Evolutionary conservation across 371 early-diverging fungal genomes (phyloP), one percentile per base, ranked within the genome.

Genomic region (Syncephalis plumigaleata): DNA sequence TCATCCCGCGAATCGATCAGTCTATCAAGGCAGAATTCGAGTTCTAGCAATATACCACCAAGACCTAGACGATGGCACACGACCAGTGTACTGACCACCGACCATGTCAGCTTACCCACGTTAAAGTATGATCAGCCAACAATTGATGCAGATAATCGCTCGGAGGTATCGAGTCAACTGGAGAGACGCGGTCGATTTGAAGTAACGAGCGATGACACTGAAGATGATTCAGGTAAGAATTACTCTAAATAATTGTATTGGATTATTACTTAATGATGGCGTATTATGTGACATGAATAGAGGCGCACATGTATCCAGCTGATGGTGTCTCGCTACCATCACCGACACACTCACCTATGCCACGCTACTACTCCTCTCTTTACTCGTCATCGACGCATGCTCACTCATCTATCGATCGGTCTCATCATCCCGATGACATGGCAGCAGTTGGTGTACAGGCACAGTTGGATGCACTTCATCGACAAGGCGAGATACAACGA

Each of bases 401-500:
- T n/a, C n/a, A n/a, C n/a, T n/a, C n/a, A n/a, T n/a, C n/a, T n/a
- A n/a, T n/a, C n/a, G n/a, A n/a, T n/a, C n/a, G n/a, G n/a, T n/a
- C n/a, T n/a, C n/a, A n/a, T n/a, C 49, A 46, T 2, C 17, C 47
- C 37, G 17, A 52, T 8, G 58, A 58, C 3, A 51, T 47, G 2
- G 27, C 44, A 17, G 45, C 49, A 23, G 47, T 46, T 1, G 46
- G 42, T 7, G 16, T 54, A n/a, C 46, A 53, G 36, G 48, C 42
- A 5, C 53, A 55, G 36, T 39, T 59, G 48, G 59, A 59, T 9
- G 46, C 53, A 4, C 36, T 59, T 11, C 50, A 53, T 13, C 59
- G 59, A 1, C 59, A 59, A 40, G 56, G 54, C 42, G 59, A 59
- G 27, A 55, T 55, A 15, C 59, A 59, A 36, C 56, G 56, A 11